These are phyloP conservation scores for Pythium utonaiense DNA, from an alignment of 352 stramenopile species.

Conservation along the genomic window DNA sequence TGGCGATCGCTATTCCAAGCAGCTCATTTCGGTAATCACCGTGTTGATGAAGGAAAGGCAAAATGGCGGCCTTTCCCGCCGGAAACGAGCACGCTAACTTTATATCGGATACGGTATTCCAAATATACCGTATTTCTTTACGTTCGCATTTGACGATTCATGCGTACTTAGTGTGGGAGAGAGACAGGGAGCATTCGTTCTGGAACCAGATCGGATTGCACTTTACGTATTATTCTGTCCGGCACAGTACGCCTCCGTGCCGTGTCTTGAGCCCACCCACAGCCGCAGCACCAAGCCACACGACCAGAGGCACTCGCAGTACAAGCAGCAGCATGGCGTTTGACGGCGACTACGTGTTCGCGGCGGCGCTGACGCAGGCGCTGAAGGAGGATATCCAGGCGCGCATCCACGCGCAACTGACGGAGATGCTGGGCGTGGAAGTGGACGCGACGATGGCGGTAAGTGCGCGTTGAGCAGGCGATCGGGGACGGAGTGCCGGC, in stretches of 20 bases:
- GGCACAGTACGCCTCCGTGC: neutral
- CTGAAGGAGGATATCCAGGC: conserved; percentile 57
- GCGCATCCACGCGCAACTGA: conserved; percentile 50
- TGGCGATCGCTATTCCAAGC: too few relatives aligned
- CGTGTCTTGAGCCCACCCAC: conserved; percentile 1
- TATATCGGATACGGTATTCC: too few relatives aligned
- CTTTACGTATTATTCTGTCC: conserved; percentile 14
- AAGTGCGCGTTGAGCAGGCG: conserved; percentile 27
- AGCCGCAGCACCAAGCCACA: neutral
- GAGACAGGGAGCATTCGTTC: neutral
- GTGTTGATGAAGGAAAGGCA: too few relatives aligned
- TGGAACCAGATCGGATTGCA: conserved; percentile 2
- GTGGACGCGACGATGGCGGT: conserved; percentile 87
- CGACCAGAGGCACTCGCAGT: neutral
- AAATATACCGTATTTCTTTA: conserved; percentile 24
- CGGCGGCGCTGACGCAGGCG: conserved; percentile 43
- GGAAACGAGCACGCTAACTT: too few relatives aligned
- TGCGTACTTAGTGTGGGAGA: conserved; percentile 2
- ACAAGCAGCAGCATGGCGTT: conserved; percentile 16
- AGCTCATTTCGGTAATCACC: too few relatives aligned
- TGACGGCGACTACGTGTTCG: conserved; percentile 58
- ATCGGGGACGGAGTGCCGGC: neutral
- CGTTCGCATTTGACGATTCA: neutral
- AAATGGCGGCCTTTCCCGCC: too few relatives aligned
- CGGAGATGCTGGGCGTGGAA: conserved; percentile 77